phyloP scores from a whole-genome alignment of 1,284 basidiomycete genomes.

The Leccinum cinnamomeum region DNA sequence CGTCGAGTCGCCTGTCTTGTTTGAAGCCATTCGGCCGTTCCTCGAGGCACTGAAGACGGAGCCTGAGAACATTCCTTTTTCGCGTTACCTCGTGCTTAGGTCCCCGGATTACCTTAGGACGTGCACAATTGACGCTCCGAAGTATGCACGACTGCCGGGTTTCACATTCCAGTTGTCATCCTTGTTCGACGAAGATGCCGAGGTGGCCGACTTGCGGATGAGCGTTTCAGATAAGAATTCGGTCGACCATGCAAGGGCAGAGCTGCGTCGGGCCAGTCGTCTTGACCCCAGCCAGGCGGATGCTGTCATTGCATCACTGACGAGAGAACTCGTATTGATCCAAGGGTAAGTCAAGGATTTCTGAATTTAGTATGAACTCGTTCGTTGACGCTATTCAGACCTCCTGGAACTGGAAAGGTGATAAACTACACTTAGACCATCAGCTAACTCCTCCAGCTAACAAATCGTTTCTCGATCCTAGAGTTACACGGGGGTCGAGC shows the following conservation, averaged over 20 bases:
- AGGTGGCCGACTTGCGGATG: slow-evolving; percentile 24
- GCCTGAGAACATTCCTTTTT: slow-evolving; percentile 55
- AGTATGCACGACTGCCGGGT: slow-evolving; percentile 46
- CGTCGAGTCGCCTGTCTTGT: slow-evolving; percentile 61
- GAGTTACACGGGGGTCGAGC: slow-evolving; percentile 67
- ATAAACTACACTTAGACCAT: neutral
- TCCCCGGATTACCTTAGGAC: slow-evolving; percentile 34
- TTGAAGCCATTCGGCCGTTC: slow-evolving; percentile 61
- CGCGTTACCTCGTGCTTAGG: slow-evolving; percentile 48
- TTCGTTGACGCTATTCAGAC: slow-evolving; percentile 34
- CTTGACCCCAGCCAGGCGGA: slow-evolving; percentile 69
- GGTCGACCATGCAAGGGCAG: slow-evolving; percentile 38
- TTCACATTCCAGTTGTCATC: slow-evolving; percentile 52
- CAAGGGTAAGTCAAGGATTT: slow-evolving; percentile 54
- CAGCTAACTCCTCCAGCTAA: neutral
- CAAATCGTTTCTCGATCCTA: slow-evolving; percentile 22
- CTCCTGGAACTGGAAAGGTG: slow-evolving; percentile 45
- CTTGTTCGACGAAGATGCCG: slow-evolving; percentile 34
- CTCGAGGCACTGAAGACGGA: slow-evolving; percentile 52
- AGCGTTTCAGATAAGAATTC: slow-evolving; percentile 21
- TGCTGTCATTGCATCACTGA: slow-evolving; percentile 60
- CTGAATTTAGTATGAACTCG: neutral
- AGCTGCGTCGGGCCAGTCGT: slow-evolving; percentile 46
- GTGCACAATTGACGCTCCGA: slow-evolving; percentile 45
- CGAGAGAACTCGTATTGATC: slow-evolving; percentile 60